Base-by-base conservation (phyloP, 352 stramenopile species). In the Pythium folliculosum region DNA sequence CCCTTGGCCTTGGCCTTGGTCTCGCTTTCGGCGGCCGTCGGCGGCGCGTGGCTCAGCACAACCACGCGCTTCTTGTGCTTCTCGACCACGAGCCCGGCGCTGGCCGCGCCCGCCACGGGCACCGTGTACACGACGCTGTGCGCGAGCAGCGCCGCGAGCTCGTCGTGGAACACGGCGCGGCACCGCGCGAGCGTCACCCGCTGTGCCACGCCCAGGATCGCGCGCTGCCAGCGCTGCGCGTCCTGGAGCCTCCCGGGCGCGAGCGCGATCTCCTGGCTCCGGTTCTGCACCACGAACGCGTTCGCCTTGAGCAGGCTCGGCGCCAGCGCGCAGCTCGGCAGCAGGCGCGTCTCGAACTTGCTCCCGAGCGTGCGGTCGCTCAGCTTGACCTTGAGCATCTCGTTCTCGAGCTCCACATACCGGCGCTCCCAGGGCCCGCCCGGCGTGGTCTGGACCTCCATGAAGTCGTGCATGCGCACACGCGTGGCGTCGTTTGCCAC, bases 381-480 rank as follows among this genome's bases (percentile, higher is more conserved):
- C 30, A 67, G 71, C 59, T 92, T 92, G 60, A 92, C 72, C 21
- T 84, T 81, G 30, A 92, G 65, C 64, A 88, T 84, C 16, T 80
- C 77, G 52, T 90, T 86, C 30, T 88, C 78, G 1, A 90, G 60
- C 45, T 90, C 84, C 22, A 90, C 80, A 45, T 80, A 90, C 38
- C 75, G 68, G 23, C 73, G 71, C 58, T 89, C 90, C 81, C 83
- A 91, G 5, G 63, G 61, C 30, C 66, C 72, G 13, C 75, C 80
- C 0, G 73, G 77, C n/a, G 73, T 80, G 23, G 71, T 56, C 57
- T 88, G 77, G n/a, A 84, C 75, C 23, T 89, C 75, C 38, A 90
- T 78, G 51, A 88, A 87, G n/a, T 73, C 72, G 12, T 81, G 77
- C 12, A 89, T 67, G 17, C 84, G 77, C 12, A 75, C 67, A 19